phyloP scores from a whole-genome alignment of 176 grass and related monocot genomes.

The Urochloa ruziziensis region DNA sequence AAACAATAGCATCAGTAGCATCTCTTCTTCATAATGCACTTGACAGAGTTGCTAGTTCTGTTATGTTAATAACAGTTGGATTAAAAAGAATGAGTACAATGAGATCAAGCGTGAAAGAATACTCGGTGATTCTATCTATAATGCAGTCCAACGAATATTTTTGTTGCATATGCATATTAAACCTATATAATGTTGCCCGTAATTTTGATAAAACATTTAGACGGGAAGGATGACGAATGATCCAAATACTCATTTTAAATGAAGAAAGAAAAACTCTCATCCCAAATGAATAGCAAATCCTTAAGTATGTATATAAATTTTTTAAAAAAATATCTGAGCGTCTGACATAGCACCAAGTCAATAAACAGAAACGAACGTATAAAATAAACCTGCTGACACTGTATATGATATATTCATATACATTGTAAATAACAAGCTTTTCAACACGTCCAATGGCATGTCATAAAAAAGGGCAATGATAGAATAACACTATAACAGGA shows the following conservation, averaged over 20 bases:
- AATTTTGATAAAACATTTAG: neutral
- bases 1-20: neutral
- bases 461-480: neutral
- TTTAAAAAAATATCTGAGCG: neutral
- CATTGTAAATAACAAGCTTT: slow-evolving; percentile 15
- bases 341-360: neutral
- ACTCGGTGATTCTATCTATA: neutral
- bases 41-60: neutral
- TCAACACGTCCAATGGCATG: neutral
- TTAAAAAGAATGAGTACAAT: neutral
- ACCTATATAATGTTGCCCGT: neutral
- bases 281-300: neutral
- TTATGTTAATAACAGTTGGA: slow-evolving; percentile 1
- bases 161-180: neutral
- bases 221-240: neutral
- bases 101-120: neutral
- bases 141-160: neutral
- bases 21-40: neutral
- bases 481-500: neutral
- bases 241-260: neutral
- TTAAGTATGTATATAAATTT: neutral
- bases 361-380: neutral
- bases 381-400: slow-evolving; percentile 12
- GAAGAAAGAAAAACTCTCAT: neutral
- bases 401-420: slow-evolving; percentile 10